Conservation (phyloP, 2,329 filamentous ascomycete species). For the Nemania sp. region DNA sequence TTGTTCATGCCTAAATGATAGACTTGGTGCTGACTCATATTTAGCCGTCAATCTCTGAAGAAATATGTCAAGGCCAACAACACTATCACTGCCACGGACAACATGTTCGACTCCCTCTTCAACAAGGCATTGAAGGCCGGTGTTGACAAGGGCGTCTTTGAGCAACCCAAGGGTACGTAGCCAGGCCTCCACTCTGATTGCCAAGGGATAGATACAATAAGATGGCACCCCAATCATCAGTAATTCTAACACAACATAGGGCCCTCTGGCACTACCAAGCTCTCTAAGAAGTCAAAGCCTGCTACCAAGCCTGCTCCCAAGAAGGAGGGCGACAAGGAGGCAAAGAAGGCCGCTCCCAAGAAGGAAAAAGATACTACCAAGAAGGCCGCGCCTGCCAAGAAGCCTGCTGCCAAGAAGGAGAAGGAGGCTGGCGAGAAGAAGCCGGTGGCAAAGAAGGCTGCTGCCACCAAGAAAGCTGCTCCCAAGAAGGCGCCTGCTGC, state of each 20-base stretch:
- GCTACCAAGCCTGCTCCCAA: slow-evolving; percentile 49
- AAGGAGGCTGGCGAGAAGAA: slow-evolving; percentile 71
- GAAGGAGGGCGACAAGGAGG: slow-evolving; percentile 39
- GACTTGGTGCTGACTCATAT: slow-evolving; percentile 49
- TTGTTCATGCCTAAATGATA: slow-evolving; percentile 14
- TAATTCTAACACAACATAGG: slow-evolving; percentile 62
- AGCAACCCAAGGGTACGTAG: slow-evolving; percentile 86
- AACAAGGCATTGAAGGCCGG: slow-evolving; percentile 78
- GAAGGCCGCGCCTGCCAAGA: slow-evolving; percentile 51
- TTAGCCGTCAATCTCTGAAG: slow-evolving; percentile 69
- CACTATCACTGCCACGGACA: slow-evolving; percentile 54
- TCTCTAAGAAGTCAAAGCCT: slow-evolving; percentile 79
- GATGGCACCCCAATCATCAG: no score
- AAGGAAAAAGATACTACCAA: slow-evolving; percentile 47
- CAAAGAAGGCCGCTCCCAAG: slow-evolving; percentile 48
- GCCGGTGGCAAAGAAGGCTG: slow-evolving; percentile 76
- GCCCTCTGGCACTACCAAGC: slow-evolving; percentile 90
- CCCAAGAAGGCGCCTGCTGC: slow-evolving; percentile 58
- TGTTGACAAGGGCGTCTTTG: slow-evolving; percentile 87
- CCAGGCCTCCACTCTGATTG: no score
- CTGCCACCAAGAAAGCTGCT: slow-evolving; percentile 55
- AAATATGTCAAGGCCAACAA: slow-evolving; percentile 62
- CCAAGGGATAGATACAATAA: no score
- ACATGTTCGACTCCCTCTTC: slow-evolving; percentile 74
- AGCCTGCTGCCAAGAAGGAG: slow-evolving; percentile 60